Conservation (phyloP, 179 eudicot genomes). For the Beta macrorhiza region DNA sequence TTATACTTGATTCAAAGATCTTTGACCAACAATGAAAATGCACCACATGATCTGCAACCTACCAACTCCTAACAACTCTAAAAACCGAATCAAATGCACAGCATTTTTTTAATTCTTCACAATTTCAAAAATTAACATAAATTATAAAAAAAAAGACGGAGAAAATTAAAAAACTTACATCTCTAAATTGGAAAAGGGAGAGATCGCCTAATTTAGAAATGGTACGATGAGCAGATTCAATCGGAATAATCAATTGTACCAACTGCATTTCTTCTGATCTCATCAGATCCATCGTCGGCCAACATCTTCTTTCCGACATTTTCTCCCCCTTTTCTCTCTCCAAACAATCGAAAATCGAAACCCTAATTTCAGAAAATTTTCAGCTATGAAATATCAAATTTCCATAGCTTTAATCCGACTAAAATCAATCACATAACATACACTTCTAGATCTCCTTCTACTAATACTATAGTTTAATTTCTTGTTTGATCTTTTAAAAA, state of each 20-base stretch:
- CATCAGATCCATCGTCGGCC: constrained; percentile 68
- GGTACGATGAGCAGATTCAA: constrained; percentile 70
- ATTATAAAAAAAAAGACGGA: not conserved
- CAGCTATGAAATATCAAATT: not conserved
- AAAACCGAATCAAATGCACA: no score
- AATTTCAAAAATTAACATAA: not conserved
- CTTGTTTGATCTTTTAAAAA: no score
- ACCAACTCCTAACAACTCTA: no score
- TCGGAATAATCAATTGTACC: constrained; percentile 62
- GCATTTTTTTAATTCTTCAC: no score
- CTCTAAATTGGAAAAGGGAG: constrained; percentile 72
- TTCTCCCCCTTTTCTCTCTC: not conserved
- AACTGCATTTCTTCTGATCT: constrained; percentile 83
- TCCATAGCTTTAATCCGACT: not conserved
- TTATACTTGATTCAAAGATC: not conserved
- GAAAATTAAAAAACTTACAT: constrained; percentile 39
- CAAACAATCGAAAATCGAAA: constrained; percentile 10
- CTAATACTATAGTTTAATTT: no score
- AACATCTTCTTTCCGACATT: constrained; percentile 30
- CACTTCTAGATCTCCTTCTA: not conserved
- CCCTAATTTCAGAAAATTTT: constrained; percentile 20
- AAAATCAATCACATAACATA: not conserved
- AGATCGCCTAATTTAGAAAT: constrained; percentile 77
- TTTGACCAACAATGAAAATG: not conserved
- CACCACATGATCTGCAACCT: constrained; percentile 4